These are phyloP conservation scores for Cyclanthera cordifolia DNA, from an alignment of 306 rosid species.

Conservation along the genomic window DNA sequence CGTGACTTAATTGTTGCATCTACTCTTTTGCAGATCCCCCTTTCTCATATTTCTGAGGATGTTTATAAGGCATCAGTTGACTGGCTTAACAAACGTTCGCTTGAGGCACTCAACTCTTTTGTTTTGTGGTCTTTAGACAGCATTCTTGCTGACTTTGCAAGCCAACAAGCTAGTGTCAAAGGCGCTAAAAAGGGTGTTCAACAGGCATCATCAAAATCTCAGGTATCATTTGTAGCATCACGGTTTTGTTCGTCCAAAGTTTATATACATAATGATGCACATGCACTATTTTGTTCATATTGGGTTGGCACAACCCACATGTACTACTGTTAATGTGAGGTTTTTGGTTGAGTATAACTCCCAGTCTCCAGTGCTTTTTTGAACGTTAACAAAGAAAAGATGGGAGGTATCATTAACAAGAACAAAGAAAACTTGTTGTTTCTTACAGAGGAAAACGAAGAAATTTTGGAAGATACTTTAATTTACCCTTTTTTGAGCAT, in stretches of 20 bases:
- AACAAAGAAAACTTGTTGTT: neutral
- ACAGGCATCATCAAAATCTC: slow-evolving; percentile 61
- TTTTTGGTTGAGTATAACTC: neutral
- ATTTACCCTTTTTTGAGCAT: neutral
- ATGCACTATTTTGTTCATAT: neutral
- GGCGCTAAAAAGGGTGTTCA: slow-evolving; percentile 64
- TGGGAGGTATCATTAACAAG: neutral
- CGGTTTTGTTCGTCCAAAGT: neutral
- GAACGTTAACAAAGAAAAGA: neutral
- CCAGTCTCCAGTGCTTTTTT: neutral
- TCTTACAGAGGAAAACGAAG: neutral
- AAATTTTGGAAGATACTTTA: neutral
- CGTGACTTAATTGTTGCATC: neutral
- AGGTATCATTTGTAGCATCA: slow-evolving; percentile 29
- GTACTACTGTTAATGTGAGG: neutral
- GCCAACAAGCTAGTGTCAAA: slow-evolving; percentile 50
- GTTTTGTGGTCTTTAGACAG: slow-evolving; percentile 63
- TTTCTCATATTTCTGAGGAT: slow-evolving; percentile 56
- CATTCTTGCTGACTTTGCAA: slow-evolving; percentile 51
- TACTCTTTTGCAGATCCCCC: slow-evolving; percentile 49
- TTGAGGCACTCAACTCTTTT: slow-evolving; percentile 51
- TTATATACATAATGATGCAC: neutral
- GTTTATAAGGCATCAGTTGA: slow-evolving; percentile 65
- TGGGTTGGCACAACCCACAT: neutral
- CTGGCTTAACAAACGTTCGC: slow-evolving; percentile 55